Evolutionary conservation across 1,284 basidiomycete genomes (phyloP), one percentile per base, ranked within the genome.

Genomic region (Pseudomicrostroma phylloplanum): DNA sequence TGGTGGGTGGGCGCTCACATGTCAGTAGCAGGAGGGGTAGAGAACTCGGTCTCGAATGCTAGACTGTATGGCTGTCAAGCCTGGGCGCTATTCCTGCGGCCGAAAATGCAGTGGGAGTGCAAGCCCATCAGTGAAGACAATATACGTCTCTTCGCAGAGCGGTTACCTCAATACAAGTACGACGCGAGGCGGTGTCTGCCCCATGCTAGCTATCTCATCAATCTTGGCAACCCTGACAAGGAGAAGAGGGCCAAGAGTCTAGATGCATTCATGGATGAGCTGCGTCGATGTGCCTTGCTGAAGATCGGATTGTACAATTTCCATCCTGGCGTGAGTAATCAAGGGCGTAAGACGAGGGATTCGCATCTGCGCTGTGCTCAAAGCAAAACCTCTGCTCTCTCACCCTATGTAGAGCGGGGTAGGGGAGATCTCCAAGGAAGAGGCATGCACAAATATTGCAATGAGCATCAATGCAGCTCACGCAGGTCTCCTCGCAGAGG

Each of bases 51-150:
- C 2, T 66, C 84, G 4, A 89, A 91, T 63, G 89, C 90, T 1
- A 62, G 67, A n/a, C 23, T 54, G 3, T 62, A 57, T 64, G 89
- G 90, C 1, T 90, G 89, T 4, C 89, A 88, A 64, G 86, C 89
- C 1, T 88, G 92, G 68, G 90, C 89, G 0, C 82, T 92, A 21
- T 93, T 92, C 71, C 80, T 91, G 46, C 92, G 91, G 80, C 88
- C 87, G 0, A 90, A 92, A 69, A 82, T 89, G 46, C 87, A 87
- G 79, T 92, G 90, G 90, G 82, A 80, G 23, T 87, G 87, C 1
- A 85, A 86, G 8, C 80, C 85, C 1, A 81, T 89, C 1, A 83
- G 82, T 9, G 74, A 82, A 3, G 78, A 82, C 11, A 85, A 82
- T 0, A 82, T 88, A 1, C 59, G 78, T 36, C 21, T 19, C 13